Percentiles rank a stretch among this genome's conserved stretches.
These are phyloP conservation scores for Silene conica DNA, from an alignment of 148 eudicot species.

Conservation along the genomic window DNA sequence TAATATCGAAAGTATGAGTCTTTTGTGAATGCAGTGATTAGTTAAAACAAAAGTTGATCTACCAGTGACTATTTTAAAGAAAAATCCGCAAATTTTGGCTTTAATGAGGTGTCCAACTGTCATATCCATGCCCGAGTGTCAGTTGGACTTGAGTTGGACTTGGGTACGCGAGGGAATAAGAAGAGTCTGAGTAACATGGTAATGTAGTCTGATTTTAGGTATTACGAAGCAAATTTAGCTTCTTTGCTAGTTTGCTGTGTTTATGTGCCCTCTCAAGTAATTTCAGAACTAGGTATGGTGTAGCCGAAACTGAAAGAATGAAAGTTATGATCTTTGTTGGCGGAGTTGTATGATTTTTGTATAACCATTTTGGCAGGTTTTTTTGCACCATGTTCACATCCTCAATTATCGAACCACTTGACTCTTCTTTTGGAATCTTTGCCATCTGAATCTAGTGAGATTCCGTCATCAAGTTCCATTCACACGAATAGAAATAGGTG, in stretches of 20 bases:
- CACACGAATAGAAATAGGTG: conserved; percentile 73
- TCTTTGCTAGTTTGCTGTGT: background rate
- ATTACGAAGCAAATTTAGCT: too few relatives aligned
- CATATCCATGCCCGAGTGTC: too few relatives aligned
- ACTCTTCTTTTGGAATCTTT: conserved; percentile 81
- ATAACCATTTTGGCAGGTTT: conserved; percentile 48
- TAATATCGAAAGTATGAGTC: background rate
- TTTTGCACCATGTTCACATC: conserved; percentile 71
- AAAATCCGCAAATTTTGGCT: too few relatives aligned
- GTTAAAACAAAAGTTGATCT: too few relatives aligned
- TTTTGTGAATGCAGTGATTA: background rate
- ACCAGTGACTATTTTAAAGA: too few relatives aligned
- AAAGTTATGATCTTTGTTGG: background rate
- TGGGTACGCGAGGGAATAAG: too few relatives aligned
- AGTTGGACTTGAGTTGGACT: too few relatives aligned
- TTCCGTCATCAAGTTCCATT: conserved; percentile 24
- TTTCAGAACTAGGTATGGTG: background rate
- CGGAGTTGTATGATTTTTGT: background rate
- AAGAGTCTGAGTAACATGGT: too few relatives aligned
- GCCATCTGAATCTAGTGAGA: conserved; percentile 56
- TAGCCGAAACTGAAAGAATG: background rate
- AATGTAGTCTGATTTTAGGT: too few relatives aligned
- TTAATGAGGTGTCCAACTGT: too few relatives aligned
- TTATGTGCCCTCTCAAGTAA: background rate
- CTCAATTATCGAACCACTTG: conserved; percentile 65